A percentile compares a stretch with the other conserved stretches of the same genome.
phyloP scores from a whole-genome alignment of 2,329 filamentous ascomycete species.

The Talaromyces piceae region DNA sequence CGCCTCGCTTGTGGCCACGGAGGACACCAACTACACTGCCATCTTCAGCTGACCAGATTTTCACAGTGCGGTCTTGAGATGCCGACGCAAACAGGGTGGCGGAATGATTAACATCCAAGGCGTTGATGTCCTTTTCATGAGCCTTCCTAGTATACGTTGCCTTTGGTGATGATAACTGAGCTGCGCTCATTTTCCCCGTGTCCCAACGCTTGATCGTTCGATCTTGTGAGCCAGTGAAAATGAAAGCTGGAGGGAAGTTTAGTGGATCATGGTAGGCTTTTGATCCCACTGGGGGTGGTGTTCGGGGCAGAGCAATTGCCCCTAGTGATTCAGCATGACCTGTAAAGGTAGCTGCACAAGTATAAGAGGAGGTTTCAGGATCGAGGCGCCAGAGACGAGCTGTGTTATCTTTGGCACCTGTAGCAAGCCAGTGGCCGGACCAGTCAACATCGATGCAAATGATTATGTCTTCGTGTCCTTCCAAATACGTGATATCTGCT shows the following conservation, averaged over 20 bases:
- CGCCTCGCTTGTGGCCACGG: slow-evolving; percentile 84
- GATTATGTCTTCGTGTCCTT: slow-evolving; percentile 90
- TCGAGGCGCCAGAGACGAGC: slow-evolving; percentile 87
- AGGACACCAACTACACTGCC: slow-evolving; percentile 88
- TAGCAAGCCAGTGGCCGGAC: slow-evolving; percentile 95
- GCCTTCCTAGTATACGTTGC: slow-evolving; percentile 86
- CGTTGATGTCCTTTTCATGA: slow-evolving; percentile 98
- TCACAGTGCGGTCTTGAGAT: slow-evolving; percentile 92
- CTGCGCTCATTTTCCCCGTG: slow-evolving; percentile 54
- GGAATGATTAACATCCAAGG: slow-evolving; percentile 69
- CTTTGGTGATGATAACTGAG: slow-evolving; percentile 34
- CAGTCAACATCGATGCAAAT: slow-evolving; percentile 92
- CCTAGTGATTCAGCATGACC: slow-evolving; percentile 93
- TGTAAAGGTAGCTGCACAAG: slow-evolving; percentile 73
- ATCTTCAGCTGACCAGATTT: slow-evolving; percentile 88
- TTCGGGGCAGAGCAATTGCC: slow-evolving; percentile 74
- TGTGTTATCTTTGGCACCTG: slow-evolving; percentile 93
- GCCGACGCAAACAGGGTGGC: slow-evolving; percentile 86
- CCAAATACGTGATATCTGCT: slow-evolving; percentile 75
- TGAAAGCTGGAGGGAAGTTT: slow-evolving; percentile 70
- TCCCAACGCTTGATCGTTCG: slow-evolving; percentile 95
- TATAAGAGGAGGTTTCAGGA: slow-evolving; percentile 62
- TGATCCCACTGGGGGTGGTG: slow-evolving; percentile 59
- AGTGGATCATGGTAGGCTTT: slow-evolving; percentile 66
- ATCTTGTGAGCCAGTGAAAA: slow-evolving; percentile 91